Percentiles rank a stretch among this genome's conserved stretches.
Conservation (phyloP, 2,329 filamentous ascomycete genomes). For the Thelonectria olida region DNA sequence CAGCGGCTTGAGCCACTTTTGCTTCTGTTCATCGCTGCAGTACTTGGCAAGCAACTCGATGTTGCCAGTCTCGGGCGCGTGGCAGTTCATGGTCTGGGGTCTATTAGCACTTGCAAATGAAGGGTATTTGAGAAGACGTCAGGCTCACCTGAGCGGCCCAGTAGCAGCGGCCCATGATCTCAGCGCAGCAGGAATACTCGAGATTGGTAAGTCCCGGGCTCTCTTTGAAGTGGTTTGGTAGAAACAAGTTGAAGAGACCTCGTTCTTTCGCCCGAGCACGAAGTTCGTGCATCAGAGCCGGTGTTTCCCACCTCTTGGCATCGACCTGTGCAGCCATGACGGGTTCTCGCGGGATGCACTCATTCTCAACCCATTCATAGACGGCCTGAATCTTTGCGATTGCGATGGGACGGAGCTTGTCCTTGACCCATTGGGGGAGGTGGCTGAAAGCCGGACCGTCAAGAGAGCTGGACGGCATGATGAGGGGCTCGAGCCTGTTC, state of each 20-base stretch:
- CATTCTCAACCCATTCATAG: conserved; percentile 91
- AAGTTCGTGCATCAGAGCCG: conserved; percentile 67
- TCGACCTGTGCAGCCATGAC: conserved; percentile 80
- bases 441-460: conserved; percentile 41
- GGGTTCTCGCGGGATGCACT: conserved; percentile 83
- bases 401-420: conserved; percentile 54
- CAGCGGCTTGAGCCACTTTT: conserved; percentile 78
- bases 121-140: too few species aligned
- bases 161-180: conserved; percentile 84
- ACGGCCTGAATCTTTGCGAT: conserved; percentile 83
- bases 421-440: conserved; percentile 39
- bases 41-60: conserved; percentile 92
- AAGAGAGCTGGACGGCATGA: conserved; percentile 20
- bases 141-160: conserved; percentile 56
- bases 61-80: conserved; percentile 88
- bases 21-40: conserved; percentile 81
- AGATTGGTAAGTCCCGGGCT: conserved; percentile 91
- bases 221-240: conserved; percentile 90
- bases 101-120: not conserved
- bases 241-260: conserved; percentile 94
- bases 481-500: not conserved
- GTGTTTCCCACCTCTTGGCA: conserved; percentile 75
- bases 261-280: conserved; percentile 67
- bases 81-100: conserved; percentile 85
- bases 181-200: conserved; percentile 94